A percentile compares a stretch with the other conserved stretches of the same genome.
Conservation (phyloP, 78 protist genomes). For the Dictyostelium intermedium region DNA sequence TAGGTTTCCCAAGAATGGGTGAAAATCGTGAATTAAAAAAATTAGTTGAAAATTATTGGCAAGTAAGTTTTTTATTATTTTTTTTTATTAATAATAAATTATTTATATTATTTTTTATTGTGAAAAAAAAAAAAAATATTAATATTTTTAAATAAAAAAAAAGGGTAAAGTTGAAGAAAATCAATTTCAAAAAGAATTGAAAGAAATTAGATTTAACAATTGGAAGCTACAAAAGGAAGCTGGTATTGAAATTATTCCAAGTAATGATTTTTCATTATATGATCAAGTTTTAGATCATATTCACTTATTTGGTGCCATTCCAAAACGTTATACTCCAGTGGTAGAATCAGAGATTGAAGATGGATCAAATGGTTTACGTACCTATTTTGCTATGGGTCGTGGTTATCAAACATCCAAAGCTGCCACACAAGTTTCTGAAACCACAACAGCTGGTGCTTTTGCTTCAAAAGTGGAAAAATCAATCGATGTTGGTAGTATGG, state of each 20-base stretch:
- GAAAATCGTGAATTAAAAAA: slow-evolving; percentile 82
- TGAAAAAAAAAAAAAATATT: background rate
- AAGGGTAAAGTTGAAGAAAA: slow-evolving; percentile 34
- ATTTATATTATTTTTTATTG: background rate
- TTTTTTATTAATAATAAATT: background rate
- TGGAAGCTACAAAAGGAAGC: slow-evolving; percentile 26
- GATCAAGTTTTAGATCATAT: slow-evolving; percentile 85
- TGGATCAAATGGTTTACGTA: slow-evolving; percentile 22
- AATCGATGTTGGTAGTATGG: slow-evolving; percentile 76
- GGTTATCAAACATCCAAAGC: slow-evolving; percentile 77
- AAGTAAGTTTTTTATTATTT: background rate
- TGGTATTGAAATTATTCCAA: slow-evolving; percentile 77
- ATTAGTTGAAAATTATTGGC: slow-evolving; percentile 85
- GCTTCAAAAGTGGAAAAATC: background rate
- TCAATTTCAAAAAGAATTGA: slow-evolving; percentile 35
- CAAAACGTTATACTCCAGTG: slow-evolving; percentile 59
- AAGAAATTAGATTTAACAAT: background rate
- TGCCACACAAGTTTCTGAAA: slow-evolving; percentile 3
- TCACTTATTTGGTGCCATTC: slow-evolving; percentile 79
- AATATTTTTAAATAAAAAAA: background rate
- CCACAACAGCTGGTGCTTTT: slow-evolving; percentile 2
- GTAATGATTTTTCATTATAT: slow-evolving; percentile 84
- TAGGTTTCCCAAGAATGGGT: slow-evolving; percentile 85
- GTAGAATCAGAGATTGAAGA: slow-evolving; percentile 40
- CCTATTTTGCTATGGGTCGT: slow-evolving; percentile 88